Evolutionary conservation across 1,284 basidiomycete species (phyloP), one percentile per base, ranked within the genome.

Genomic region (Sporisorium sorghi): DNA sequence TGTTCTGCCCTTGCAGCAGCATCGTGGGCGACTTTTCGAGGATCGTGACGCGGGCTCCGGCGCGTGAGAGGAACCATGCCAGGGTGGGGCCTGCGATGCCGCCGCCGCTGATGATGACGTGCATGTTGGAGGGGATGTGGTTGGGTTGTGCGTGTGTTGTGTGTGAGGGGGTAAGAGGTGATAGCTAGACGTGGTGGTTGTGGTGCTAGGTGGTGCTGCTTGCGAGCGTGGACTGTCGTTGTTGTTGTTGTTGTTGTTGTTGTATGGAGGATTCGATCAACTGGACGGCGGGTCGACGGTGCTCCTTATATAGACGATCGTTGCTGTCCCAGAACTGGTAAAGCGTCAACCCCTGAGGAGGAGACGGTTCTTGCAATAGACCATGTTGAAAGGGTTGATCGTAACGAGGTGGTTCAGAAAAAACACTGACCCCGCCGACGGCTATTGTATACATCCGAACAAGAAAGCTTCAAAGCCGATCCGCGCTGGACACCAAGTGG

Each of bases 61-160:
- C 70, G 17, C 66, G 72, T 5, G 76, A 52, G 6, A 85, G 71
- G 66, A 71, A 83, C 26, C 61, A 84, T 0, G 85, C 85, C 10
- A 81, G 30, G 1, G 81, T 69, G 24, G 85, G 82, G 0, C 85
- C 85, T 14, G 85, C 83, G 28, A 86, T 84, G 43, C 84, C 77
- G 0, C 80, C 85, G 5, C 85, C 85, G 15, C 77, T 79, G 62
- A 86, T 83, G 51, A 86, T 76, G 24, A 85, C 79, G 43, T 48
- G 69, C 57, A 62, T 64, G 33, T 6, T 35, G 30, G 11, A 9
- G 15, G 9, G 5, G 37, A 24, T 14, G 10, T 1, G 12, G 3
- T n/a, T 21, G 11, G 7, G 11, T 30, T 33, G 11, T 21, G 24
- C 10, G 35, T 17, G 17, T 37, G 33, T 14, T 10, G 12, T 17